Conservation (phyloP, 345 rosid species). For the Pseudoturritis turrita region DNA sequence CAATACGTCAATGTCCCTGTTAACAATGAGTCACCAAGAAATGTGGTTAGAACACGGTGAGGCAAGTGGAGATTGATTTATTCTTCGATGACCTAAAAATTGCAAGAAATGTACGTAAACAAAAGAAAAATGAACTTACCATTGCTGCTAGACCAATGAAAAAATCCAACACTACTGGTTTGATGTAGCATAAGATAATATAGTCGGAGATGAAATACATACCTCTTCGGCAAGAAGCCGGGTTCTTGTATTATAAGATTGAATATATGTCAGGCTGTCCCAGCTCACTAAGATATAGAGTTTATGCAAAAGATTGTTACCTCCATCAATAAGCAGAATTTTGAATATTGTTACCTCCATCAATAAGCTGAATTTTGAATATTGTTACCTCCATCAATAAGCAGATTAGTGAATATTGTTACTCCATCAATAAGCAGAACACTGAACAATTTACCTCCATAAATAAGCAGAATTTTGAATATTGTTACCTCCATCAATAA, state of each 20-base stretch:
- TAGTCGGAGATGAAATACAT: neutral
- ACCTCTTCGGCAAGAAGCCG: neutral
- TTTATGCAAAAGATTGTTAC: too few relatives aligned
- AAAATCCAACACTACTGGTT: neutral
- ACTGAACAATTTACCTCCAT: too few relatives aligned
- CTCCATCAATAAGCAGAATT: neutral
- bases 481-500: too few relatives aligned
- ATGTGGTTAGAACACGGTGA: neutral
- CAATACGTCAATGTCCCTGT: neutral
- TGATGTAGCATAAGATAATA: neutral
- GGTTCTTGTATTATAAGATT: neutral
- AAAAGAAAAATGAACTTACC: neutral
- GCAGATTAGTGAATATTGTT: too few relatives aligned
- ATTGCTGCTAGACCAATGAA: neutral
- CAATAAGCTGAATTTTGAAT: neutral
- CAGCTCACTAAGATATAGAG: neutral
- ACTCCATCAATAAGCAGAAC: too few relatives aligned
- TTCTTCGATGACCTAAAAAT: too few relatives aligned
- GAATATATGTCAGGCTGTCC: neutral
- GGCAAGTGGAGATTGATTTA: neutral
- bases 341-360: too few relatives aligned
- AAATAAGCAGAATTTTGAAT: too few relatives aligned
- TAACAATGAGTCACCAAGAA: neutral
- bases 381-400: too few relatives aligned
- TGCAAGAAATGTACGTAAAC: neutral